Evolutionary conservation across 1,284 basidiomycete species (phyloP).

Genomic region (Pascua sp.): DNA sequence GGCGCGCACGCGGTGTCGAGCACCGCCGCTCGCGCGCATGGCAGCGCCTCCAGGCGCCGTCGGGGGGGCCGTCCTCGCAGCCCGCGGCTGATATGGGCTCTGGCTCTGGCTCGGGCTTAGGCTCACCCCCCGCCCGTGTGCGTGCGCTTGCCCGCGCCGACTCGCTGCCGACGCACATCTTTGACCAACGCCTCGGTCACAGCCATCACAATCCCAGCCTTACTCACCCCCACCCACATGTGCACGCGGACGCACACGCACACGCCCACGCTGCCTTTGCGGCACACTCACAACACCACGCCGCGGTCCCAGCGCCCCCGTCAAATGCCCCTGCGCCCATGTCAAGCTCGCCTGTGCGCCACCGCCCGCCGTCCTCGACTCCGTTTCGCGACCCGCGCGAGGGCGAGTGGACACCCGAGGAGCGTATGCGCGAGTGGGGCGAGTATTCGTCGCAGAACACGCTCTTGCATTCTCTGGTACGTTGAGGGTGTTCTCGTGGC

Average conservation of each 20-base stretch:
- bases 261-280: no score
- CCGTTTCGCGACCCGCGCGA: conserved; percentile 14
- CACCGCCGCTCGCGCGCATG: conserved; percentile 16
- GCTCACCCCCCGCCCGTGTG: no score
- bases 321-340: neutral
- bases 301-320: no score
- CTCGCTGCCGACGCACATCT: no score
- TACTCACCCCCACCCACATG: no score
- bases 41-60: conserved; percentile 17
- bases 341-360: conserved; percentile 19
- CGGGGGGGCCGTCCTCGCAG: neutral
- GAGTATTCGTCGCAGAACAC: conserved; percentile 20
- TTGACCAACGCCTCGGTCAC: no score
- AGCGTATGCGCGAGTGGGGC: conserved; percentile 22
- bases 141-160: no score
- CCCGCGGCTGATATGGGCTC: no score
- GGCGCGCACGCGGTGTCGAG: conserved; percentile 9
- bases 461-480: conserved; percentile 18
- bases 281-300: no score
- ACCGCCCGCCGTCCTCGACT: conserved; percentile 13
- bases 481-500: neutral
- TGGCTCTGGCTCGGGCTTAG: no score
- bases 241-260: no score
- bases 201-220: no score
- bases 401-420: conserved; percentile 17